Evolutionary conservation across 2,329 filamentous ascomycete species (phyloP).

Genomic region (Colletotrichum truncatum): DNA sequence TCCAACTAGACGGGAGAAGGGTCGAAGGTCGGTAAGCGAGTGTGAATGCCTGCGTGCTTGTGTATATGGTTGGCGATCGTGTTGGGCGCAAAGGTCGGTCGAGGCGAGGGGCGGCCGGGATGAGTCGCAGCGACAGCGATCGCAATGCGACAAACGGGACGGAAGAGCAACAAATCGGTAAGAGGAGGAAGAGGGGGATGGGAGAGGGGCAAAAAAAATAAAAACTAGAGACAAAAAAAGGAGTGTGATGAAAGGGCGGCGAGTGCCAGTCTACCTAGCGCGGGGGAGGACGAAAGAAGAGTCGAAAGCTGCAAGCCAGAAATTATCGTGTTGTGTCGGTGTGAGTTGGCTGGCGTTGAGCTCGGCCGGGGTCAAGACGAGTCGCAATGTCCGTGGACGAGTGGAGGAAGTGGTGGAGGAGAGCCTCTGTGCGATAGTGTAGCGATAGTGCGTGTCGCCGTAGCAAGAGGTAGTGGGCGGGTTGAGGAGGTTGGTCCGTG

Average conservation of each 20-base stretch:
- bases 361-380: slow-evolving; percentile 13
- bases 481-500: slow-evolving; percentile 14
- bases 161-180: slow-evolving; percentile 2
- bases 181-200: neutral
- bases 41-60: neutral
- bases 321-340: slow-evolving; percentile 25
- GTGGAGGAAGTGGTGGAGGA: slow-evolving; percentile 2
- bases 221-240: slow-evolving; percentile 17
- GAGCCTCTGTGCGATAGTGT: neutral
- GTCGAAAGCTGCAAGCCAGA: slow-evolving; percentile 16
- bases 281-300: slow-evolving; percentile 6
- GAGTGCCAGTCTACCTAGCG: slow-evolving; percentile 26
- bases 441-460: neutral
- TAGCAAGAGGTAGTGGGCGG: neutral
- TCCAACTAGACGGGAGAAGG: slow-evolving; percentile 12
- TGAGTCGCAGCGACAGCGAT: neutral
- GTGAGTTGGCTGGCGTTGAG: slow-evolving; percentile 31
- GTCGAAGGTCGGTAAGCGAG: slow-evolving; percentile 10
- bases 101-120: slow-evolving; percentile 11
- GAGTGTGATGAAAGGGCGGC: slow-evolving; percentile 25
- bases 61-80: slow-evolving; percentile 1
- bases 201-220: neutral
- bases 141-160: slow-evolving; percentile 4
- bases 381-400: slow-evolving; percentile 7
- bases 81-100: slow-evolving; percentile 4